These are phyloP conservation scores for Beauveria scarabaeidicola DNA, from an alignment of 2,329 filamentous ascomycete genomes.

Conservation along the genomic window DNA sequence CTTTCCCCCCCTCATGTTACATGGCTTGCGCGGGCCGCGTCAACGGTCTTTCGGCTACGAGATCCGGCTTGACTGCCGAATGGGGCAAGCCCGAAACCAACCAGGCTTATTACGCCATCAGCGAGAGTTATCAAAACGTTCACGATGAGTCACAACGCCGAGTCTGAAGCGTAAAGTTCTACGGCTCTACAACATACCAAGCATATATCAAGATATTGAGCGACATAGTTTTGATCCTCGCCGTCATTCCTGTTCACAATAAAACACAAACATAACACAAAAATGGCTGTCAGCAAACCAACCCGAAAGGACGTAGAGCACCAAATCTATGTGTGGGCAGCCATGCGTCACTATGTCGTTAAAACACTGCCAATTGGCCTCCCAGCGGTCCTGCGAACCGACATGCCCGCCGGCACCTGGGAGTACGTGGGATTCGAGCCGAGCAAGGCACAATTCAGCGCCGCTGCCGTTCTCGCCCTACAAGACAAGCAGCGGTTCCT, in stretches of 20 bases:
- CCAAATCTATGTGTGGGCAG: background rate
- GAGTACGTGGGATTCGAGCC: constrained; percentile 7
- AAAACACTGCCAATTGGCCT: background rate
- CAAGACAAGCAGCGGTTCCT: background rate
- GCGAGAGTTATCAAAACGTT: background rate
- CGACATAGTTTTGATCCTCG: too few relatives aligned
- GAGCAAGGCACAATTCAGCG: background rate
- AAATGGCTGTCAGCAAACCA: background rate
- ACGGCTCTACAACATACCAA: too few relatives aligned
- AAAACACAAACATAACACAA: background rate
- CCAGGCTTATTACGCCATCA: background rate
- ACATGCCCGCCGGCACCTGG: constrained; percentile 1
- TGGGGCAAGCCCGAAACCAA: background rate
- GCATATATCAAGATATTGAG: too few relatives aligned
- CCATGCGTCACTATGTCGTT: constrained; percentile 3
- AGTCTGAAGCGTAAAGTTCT: background rate
- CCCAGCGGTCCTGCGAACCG: constrained; percentile 1
- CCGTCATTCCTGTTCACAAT: too few relatives aligned
- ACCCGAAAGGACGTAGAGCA: background rate
- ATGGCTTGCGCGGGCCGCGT: background rate
- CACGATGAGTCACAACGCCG: background rate
- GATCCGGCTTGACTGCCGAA: background rate
- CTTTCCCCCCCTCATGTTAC: too few relatives aligned
- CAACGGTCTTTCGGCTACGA: background rate
- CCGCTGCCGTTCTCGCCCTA: background rate